Base-by-base conservation (phyloP, 2,329 filamentous ascomycete genomes). In the Capronia coronata region DNA sequence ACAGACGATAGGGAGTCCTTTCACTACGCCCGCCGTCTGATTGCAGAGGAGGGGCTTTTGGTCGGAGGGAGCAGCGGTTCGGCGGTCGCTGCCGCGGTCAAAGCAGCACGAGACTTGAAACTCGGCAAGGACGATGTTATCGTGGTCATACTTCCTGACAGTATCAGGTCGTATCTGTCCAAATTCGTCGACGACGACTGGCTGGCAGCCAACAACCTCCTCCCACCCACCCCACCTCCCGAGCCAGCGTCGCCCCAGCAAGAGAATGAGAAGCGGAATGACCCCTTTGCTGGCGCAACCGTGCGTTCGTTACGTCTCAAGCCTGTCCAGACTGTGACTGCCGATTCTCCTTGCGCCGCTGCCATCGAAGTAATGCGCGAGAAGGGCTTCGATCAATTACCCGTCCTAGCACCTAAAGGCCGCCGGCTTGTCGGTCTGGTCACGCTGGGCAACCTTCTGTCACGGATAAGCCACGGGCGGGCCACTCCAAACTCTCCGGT, bases 161-260 rank as follows among this genome's bases (percentile, higher is more conserved):
- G 89, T 72, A 97, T 98, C 65, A 80, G 93, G 64, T 96, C 88
- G 70, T 98, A 98, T 68, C 81, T 98, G 21, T 91, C 86, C 73
- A 98, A 98, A 79, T 98, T 98, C 66, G 89, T 89, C 59, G 93
- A 98, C 66, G 94, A 98, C 65, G 93, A 97, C 74, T 98, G 93
- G 94, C 83, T 98, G 48, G 90, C 89, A 10, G 93, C 93, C 56
- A 98, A 98, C 71, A 85, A 91, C 66, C 86, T 98, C 19, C 78
- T 97, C 21, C 80, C 87, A 32, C 76, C 71, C 57, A 80, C 73
- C 45, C 78, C 72, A 54, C 74, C 65, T 43, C 67, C 66, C 46
- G 73, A 65, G 51, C 63, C 62, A 57, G 61, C 65, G 52, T 65
- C 65, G 14, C 49, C 64, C 1, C 59, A 71, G 63, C 55, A 1